Evolutionary conservation across 1,284 basidiomycete species (phyloP), one percentile per base, ranked within the genome.

Genomic region (Volvariella volvacea): DNA sequence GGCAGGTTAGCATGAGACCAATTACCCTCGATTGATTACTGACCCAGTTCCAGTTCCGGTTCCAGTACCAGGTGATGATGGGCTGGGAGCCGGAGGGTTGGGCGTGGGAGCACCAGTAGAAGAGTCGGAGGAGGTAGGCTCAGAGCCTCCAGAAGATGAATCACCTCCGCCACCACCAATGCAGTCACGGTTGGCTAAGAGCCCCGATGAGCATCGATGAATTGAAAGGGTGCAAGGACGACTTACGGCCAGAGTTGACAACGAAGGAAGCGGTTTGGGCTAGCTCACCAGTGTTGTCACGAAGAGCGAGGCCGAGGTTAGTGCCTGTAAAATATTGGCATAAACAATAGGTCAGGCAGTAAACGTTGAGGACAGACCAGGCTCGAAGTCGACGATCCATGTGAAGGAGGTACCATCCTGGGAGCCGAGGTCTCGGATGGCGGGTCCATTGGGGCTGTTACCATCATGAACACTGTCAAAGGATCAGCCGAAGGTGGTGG

Each of bases 181-280:
- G 28, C 49, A 25, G 46, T 28, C 16, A 46, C 17, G 40, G 28
- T 17, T 37, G 20, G 47, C 38, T 16, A 42, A 39, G 41, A 16
- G 47, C 38, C 44, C 41, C 22, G 38, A 44, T 12, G 8, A 1
- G 36, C 39, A 4, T 17, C 25, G 40, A 22, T 32, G 39, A 50
- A 16, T 4, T 20, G n/a, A 37, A 39, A 42, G 16, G 40, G 12
- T 44, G 8, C 36, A 44, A 16, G 25, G 12, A 28, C 41, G 7
- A 63, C 73, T 43, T 64, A 83, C 80, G 31, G 43, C 76, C 69
- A 19, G 59, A 0, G 22, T 61, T 54, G 50, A 83, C 55, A n/a
- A 57, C 65, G 65, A 85, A 68, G 1, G 74, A 33, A 14, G 71
- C 79, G 3, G 70, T 64, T 52, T 80, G 74, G 2, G 59, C 68